Evolutionary conservation across 805 yeast genomes (phyloP).

Genomic region (Saccharomycopsis schoenii): DNA sequence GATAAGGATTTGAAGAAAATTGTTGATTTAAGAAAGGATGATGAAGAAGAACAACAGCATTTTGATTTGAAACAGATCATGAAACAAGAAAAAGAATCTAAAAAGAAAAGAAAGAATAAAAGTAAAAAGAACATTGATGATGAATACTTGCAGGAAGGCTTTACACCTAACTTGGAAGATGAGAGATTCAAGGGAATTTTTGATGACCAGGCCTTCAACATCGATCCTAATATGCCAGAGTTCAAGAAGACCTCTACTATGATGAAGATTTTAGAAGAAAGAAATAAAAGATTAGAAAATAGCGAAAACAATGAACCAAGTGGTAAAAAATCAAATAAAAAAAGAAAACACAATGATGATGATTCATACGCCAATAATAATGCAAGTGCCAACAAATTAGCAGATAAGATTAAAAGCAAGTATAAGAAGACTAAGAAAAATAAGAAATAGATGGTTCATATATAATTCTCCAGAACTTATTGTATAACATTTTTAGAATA

Average conservation of each 20-base stretch:
- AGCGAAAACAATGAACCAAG: background rate
- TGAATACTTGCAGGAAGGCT: slow-evolving; percentile 36
- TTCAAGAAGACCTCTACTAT: slow-evolving; percentile 81
- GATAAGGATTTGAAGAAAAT: slow-evolving; percentile 17
- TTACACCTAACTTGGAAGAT: slow-evolving; percentile 59
- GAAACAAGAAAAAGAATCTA: slow-evolving; percentile 59
- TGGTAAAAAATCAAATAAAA: background rate
- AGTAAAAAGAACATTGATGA: slow-evolving; percentile 41
- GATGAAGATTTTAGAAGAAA: slow-evolving; percentile 71
- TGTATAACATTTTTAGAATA: background rate
- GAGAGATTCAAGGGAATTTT: slow-evolving; percentile 77
- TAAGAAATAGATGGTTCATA: background rate
- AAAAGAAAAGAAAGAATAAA: slow-evolving; percentile 38
- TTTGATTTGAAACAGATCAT: slow-evolving; percentile 71
- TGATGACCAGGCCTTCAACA: slow-evolving; percentile 82
- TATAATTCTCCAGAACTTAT: background rate
- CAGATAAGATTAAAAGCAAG: slow-evolving; percentile 13
- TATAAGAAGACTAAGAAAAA: slow-evolving; percentile 6
- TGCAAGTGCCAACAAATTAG: slow-evolving; percentile 2
- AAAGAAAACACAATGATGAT: background rate
- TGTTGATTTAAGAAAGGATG: slow-evolving; percentile 29
- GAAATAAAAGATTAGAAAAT: slow-evolving; percentile 33
- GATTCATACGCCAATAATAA: background rate
- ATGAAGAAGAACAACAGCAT: slow-evolving; percentile 41
- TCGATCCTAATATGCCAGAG: slow-evolving; percentile 89